Base-by-base conservation (phyloP, 352 stramenopile species). In the Phytophthora colocasiae region DNA sequence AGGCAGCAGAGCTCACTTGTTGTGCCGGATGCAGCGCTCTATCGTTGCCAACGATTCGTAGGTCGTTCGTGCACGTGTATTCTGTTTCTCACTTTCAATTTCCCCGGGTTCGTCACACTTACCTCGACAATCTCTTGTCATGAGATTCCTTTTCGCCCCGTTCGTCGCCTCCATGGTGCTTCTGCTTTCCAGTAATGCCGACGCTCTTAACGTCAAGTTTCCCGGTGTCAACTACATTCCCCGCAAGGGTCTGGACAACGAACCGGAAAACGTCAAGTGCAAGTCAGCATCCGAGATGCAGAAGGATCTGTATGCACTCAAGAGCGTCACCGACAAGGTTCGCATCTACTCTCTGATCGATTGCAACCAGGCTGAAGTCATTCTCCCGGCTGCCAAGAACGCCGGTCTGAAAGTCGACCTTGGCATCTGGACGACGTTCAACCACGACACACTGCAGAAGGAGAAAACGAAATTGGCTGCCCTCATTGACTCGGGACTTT, bases 141-240 rank as follows among this genome's bases (percentile, higher is more conserved):
- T 77, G 69, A 73, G 69, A 40, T 15, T 90, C 66, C 39, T 79
- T 66, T 4, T 74, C 2, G 62, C 66, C 4, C 61, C 53, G 6
- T 8, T 75, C 44, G 15, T 73, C 40, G 59, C 65, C 11, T 55
- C 63, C 0, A 36, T 48, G 40, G 32, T 70, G 51, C 46, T 79
- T 29, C 12, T 72, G 43, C 29, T 63, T 27, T 31, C 41, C 14
- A 14, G 34, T 2, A 38, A 51, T 26, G 36, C 51, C 19, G 52
- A 84, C 31, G 74, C 66, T 53, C 65, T 85, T 44, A 83, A 84
- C 51, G 78, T 88, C 45, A 80, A 73, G 32, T 71, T 93, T 52
- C 75, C 81, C 31, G 83, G 85, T n/a, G 63, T 91, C 58, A 92
- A 93, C 75, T 93, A 92, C 71, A 90, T 87, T 72, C 68, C 79